Conservation (phyloP, 176 grass and related monocot species). For the Puya raimondii region DNA sequence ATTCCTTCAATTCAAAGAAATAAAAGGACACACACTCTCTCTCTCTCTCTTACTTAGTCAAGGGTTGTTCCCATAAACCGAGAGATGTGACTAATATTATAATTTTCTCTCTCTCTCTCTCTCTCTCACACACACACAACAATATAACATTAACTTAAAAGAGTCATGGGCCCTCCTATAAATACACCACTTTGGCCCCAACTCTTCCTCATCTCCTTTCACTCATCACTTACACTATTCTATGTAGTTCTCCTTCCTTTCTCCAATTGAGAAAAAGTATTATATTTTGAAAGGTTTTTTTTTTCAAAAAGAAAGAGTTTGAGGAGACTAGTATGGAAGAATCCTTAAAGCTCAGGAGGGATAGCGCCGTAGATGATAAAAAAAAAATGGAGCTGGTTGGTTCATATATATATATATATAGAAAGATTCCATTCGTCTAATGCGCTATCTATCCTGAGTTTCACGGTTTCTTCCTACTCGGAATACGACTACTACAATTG, state of each 20-base stretch:
- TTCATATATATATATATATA: background rate
- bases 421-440: background rate
- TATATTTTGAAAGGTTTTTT: background rate
- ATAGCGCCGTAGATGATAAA: slow-evolving; percentile 26
- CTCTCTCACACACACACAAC: background rate
- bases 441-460: slow-evolving; percentile 45
- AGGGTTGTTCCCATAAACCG: background rate
- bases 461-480: slow-evolving; percentile 31
- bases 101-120: background rate
- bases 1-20: background rate
- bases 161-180: background rate
- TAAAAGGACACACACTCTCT: background rate
- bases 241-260: background rate
- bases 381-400: background rate
- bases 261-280: background rate
- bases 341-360: slow-evolving; percentile 41
- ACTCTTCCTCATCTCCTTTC: background rate
- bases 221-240: background rate
- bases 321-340: slow-evolving; percentile 19
- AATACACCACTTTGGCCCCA: slow-evolving; percentile 5
- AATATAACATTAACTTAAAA: too few relatives aligned
- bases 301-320: background rate
- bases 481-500: background rate
- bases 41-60: background rate
- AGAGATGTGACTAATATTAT: background rate